phyloP scores from a whole-genome alignment of 495 filamentous ascomycete genomes.

The Penicillium desertorum region DNA sequence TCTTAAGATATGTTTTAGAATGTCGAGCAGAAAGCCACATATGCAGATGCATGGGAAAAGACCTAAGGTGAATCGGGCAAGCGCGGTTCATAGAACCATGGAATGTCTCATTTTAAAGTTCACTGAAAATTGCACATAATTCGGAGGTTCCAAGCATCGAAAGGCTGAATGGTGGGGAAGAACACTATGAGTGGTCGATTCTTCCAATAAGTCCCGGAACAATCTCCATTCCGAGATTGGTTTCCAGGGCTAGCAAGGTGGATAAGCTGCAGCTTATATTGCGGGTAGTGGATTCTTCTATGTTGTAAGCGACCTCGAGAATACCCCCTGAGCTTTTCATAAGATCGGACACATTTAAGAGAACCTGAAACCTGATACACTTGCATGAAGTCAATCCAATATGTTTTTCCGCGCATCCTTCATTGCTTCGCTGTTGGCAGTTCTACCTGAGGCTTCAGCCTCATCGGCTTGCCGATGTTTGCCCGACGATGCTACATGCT shows the following conservation, averaged over 20 bases:
- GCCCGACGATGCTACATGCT: slow-evolving; percentile 42
- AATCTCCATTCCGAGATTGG: not conserved
- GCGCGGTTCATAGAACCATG: too few species aligned
- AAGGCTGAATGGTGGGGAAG: too few species aligned
- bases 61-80: too few species aligned
- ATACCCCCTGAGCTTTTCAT: not conserved
- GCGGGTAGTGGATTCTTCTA: not conserved
- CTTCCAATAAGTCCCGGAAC: too few species aligned
- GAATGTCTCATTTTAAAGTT: too few species aligned
- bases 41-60: too few species aligned
- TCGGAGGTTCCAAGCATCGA: too few species aligned
- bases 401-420: slow-evolving; percentile 4
- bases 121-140: too few species aligned
- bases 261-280: not conserved
- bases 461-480: slow-evolving; percentile 30
- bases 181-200: too few species aligned
- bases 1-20: too few species aligned
- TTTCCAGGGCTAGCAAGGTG: too few species aligned
- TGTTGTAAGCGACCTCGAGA: slow-evolving; percentile 1
- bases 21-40: too few species aligned
- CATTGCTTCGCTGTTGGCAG: slow-evolving; percentile 15
- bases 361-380: not conserved
- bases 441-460: slow-evolving; percentile 8
- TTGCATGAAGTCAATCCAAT: not conserved
- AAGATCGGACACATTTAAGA: not conserved